Base-by-base conservation (phyloP, 192 early-diverging fungal species). In the Entomortierella beljakovae region DNA sequence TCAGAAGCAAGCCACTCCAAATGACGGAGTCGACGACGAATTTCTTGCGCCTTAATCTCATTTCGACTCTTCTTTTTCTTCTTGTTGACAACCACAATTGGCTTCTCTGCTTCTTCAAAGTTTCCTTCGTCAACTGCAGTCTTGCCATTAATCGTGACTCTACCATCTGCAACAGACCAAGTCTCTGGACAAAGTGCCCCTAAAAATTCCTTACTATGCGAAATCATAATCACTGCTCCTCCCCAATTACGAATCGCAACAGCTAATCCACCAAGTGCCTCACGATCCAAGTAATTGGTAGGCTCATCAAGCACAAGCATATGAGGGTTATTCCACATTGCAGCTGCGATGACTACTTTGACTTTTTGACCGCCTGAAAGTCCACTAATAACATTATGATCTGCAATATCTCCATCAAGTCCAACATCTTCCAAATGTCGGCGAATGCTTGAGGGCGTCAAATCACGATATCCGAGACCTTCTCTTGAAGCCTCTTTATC, bases 321-420 rank as follows among this genome's bases (percentile, higher is more conserved):
- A 70, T 95, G 94, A 50, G 91, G 91, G 83, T 92, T 88, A 76
- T 90, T 89, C 93, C 94, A 94, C 92, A 95, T 93, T 37, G 91
- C 90, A 28, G 90, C 92, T 49, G 85, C 92, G 70, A 95, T 89
- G 29, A 95, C 94, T 43, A 94, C 92, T 86, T 95, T 95, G 62
- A 95, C 93, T 71, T 93, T 95, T 82, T 93, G 94, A 57, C 93
- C 93, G 40, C 91, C 93, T 49, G 91, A 92, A n/a, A 94, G 85
- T 54, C 89, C 88, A 64, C 86, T 83, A 58, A 94, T 93, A 71
- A 89, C 86, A 70, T 88, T 88, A 81, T 93, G 92, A 55, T 91
- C 88, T 35, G 88, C 90, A 81, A 94, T 93, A 69, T 94, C 90
- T 31, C 91, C 81, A 60, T 89, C 88, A 63, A 94, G 83, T 73